Base-by-base conservation (phyloP, 225 moss, liverwort and hornwort species). In the Bryum argenteum region DNA sequence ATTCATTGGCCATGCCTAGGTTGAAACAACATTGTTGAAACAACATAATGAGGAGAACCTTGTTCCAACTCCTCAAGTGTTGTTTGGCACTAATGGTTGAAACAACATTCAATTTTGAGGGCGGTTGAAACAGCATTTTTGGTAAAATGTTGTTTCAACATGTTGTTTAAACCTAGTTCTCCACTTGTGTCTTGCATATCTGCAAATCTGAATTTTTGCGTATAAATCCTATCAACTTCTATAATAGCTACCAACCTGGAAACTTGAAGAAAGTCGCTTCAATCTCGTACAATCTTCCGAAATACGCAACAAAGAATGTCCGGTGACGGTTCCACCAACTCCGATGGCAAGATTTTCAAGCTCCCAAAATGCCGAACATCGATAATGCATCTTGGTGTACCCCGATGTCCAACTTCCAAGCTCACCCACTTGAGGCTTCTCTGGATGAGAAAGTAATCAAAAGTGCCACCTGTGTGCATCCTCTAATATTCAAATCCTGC, bases 341-440 rank as follows among this genome's bases (percentile, higher is more conserved):
- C 93, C 90, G 61, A 93, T 52, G 58, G 41, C 81, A 80, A 93
- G 63, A 44, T 58, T 83, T 70, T 73, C 75, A 37, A 93, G 73
- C 55, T 52, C 61, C 55, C 53, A 74, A 66, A 63, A 83, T 76
- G 72, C 78, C 79, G 56, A 85, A 40, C 67, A 80, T 76, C 17
- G 67, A 74, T 65, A 81, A 75, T 5, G 65, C 53, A 33, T 33
- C 83, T 77, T 26, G 80, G 66, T 48, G 90, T 76, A 51, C 82
- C 82, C 93, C 93, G n/a, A n/a, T n/a, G 89, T 74, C 90, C 90
- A n/a, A 75, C 83, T 80, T 78, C 87, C 68, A 93, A 69, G 26
- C 87, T 82, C 69, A 80, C 79, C 83, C 90, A 77, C 56, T 55
- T 22, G 74, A 60, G n/a, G 8, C 58, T 33, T 55, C 67, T 60